Base-by-base conservation (phyloP, 1,139 yeast genomes). In the Pichia sp. region DNA sequence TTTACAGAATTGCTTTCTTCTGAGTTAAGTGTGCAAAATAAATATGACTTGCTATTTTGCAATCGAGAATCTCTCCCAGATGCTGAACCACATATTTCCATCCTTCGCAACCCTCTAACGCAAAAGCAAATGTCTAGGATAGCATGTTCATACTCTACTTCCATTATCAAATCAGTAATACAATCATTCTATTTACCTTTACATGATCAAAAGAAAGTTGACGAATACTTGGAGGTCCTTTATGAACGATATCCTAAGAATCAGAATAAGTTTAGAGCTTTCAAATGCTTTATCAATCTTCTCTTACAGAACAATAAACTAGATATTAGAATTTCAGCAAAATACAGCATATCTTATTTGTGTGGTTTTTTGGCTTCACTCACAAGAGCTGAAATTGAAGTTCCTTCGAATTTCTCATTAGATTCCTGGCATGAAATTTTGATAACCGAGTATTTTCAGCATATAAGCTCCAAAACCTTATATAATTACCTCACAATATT, bases 141-240 rank as follows among this genome's bases (percentile, higher is more conserved):
- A 11, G 6, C 44, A 4, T 7, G n/a, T 1, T 36, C 44, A 8
- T 56, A 54, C 23, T 47, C 57, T 13, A 13, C 46, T 4, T 8
- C 11, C 13, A 8, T 50, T 19, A n/a, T 55, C 23, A 47, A 49
- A 41, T n/a, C 13, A 5, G 51, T 56, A 3, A 49, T 56, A 8
- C n/a, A 26, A 2, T 38, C 49, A 6, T 3, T 49, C 19, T 54
- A 54, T 11, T 8, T 50, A 6, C 51, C 53, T 26, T 38, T 54
- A 4, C n/a, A 45, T 3, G 54, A 51, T 44, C 23, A 2, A 11
- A n/a, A 8, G 2, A 56, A 51, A 29, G 47, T 49, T 8, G 36
- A 44, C 5, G 59, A 56, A 23, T 56, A 31, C 40, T 43, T 51
- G 11, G 19, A 34, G 6, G 40, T 53, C 13, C 32, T 53, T 29